Conservation (phyloP, 2,329 filamentous ascomycete genomes). For the Lojkania enalia region DNA sequence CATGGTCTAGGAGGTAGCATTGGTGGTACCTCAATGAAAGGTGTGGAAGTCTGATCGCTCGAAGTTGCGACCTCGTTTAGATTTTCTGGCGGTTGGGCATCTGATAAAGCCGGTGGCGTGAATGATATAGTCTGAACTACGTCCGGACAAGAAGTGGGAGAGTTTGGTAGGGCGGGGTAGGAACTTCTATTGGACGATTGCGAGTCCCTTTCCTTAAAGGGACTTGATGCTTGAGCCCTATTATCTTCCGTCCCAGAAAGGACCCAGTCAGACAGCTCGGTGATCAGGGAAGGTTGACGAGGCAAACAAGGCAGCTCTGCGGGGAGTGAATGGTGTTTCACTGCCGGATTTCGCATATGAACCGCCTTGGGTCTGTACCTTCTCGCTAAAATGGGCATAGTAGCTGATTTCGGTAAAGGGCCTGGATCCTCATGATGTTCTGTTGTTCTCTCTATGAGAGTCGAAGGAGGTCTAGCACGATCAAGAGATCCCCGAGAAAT, state of each 20-base stretch:
- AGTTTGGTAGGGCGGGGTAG: neutral
- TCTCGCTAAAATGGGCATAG: conserved; percentile 19
- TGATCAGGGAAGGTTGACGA: conserved; percentile 26
- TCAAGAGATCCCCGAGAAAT: neutral
- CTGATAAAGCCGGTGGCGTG: neutral
- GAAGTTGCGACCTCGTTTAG: neutral
- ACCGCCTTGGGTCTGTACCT: conserved; percentile 23
- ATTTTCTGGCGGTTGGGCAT: neutral
- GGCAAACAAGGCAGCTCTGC: conserved; percentile 22
- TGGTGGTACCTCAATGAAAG: no score
- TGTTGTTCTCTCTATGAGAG: conserved; percentile 17
- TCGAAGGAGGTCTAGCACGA: conserved; percentile 9
- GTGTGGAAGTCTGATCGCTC: no score
- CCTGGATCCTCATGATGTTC: conserved; percentile 23
- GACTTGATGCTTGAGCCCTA: neutral
- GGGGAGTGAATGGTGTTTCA: conserved; percentile 23
- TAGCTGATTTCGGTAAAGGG: conserved; percentile 17
- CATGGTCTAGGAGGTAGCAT: no score
- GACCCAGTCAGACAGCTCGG: conserved; percentile 28
- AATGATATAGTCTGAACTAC: neutral
- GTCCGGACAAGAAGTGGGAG: neutral
- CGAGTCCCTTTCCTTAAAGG: neutral
- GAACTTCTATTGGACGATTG: conserved; percentile 3
- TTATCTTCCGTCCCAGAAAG: conserved; percentile 16
- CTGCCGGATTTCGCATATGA: conserved; percentile 16